phyloP scores from a whole-genome alignment of 805 yeast genomes.

The Pichia manshurica region DNA sequence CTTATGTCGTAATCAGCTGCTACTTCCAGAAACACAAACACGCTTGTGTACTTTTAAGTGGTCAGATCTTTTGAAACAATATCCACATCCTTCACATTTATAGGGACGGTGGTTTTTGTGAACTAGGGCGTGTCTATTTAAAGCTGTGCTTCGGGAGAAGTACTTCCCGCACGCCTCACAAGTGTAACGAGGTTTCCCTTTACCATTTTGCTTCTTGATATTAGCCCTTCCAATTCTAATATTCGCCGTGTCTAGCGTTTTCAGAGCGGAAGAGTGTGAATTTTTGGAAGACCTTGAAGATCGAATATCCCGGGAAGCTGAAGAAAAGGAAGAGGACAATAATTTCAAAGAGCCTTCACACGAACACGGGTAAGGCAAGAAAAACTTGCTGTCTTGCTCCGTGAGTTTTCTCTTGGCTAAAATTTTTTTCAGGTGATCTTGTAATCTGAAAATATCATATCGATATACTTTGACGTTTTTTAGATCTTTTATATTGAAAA shows the following conservation, averaged over 20 bases:
- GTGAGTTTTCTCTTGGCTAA: not conserved
- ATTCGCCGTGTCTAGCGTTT: not conserved
- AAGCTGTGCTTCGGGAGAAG: slow-evolving; percentile 25
- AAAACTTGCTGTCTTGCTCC: not conserved
- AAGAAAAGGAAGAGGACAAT: not conserved
- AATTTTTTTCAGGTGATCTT: slow-evolving; percentile 2
- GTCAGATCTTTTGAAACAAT: slow-evolving; percentile 27
- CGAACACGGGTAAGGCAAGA: not conserved
- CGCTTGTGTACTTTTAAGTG: slow-evolving; percentile 24
- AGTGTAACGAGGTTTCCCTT: slow-evolving; percentile 7
- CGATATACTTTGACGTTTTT: slow-evolving; percentile 4
- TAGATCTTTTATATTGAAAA: not conserved
- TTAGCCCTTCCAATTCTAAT: not conserved
- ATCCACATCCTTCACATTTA: slow-evolving; percentile 23
- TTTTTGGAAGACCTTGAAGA: no score
- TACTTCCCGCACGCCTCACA: slow-evolving; percentile 25
- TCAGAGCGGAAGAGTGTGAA: no score
- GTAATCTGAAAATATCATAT: slow-evolving; percentile 7
- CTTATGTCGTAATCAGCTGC: no score
- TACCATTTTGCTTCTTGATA: not conserved
- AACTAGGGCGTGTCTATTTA: slow-evolving; percentile 24
- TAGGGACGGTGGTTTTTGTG: slow-evolving; percentile 26
- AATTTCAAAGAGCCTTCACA: not conserved
- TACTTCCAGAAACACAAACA: not conserved
- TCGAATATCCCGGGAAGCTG: no score